Evolutionary conservation across 805 yeast species (phyloP).

Genomic region (Ogataea haglerorum): DNA sequence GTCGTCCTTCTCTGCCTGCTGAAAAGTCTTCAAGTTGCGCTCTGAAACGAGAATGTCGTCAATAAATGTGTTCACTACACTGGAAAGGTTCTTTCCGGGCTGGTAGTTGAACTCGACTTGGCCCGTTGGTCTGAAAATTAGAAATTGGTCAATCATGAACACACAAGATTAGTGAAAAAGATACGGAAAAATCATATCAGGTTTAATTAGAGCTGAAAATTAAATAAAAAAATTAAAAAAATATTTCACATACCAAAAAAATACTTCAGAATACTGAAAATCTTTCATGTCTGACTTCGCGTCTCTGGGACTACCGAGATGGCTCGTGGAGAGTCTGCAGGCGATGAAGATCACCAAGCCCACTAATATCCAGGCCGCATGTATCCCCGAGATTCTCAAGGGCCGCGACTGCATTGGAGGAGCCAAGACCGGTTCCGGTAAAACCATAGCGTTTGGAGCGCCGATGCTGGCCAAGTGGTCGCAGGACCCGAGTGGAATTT

Average conservation of each 20-base stretch:
- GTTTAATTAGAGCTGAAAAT: not conserved
- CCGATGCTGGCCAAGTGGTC: conserved; percentile 96
- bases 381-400: conserved; percentile 79
- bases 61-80: conserved; percentile 45
- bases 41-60: conserved; percentile 46
- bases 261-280: not conserved
- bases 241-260: not conserved
- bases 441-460: conserved; percentile 96
- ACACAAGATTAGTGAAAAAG: too few species aligned
- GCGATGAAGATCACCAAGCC: conserved; percentile 84
- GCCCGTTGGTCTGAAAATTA: conserved; percentile 51
- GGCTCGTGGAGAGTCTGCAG: conserved; percentile 78
- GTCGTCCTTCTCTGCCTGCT: conserved; percentile 18
- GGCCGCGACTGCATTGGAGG: conserved; percentile 97
- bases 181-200: not conserved
- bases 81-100: conserved; percentile 36
- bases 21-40: conserved; percentile 25
- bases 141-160: conserved; percentile 45
- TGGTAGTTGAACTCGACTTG: conserved; percentile 47
- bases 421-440: conserved; percentile 97
- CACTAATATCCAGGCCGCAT: conserved; percentile 80
- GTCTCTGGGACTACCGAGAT: conserved; percentile 71
- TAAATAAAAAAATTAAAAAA: not conserved
- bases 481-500: conserved; percentile 90
- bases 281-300: conserved; percentile 22